Base-by-base conservation (phyloP, 768 basidiomycete genomes). In the Artomyces pyxidatus region DNA sequence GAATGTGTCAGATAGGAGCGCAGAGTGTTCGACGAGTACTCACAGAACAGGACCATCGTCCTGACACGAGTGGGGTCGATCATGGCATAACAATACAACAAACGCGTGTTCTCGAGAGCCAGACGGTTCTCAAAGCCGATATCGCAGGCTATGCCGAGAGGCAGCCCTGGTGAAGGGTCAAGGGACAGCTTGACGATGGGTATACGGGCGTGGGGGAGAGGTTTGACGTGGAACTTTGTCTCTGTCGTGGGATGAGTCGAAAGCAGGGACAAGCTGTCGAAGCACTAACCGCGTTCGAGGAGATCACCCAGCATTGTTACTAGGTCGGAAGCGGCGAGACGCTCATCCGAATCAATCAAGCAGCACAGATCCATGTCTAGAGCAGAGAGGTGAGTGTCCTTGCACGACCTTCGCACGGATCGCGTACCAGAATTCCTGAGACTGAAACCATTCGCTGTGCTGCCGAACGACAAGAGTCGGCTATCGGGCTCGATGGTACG, bases 351-450 rank as follows among this genome's bases (percentile, higher is more conserved):
- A 66, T 95, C 90, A 64, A 96, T 90, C 63, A 99, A 76, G 67
- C 93, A 97, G 64, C 94, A 97, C 28, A 99, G 72, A 69, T 99
- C 95, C 95, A 99, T 98, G 68, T 99, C 95, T 97, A 14, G 32
- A 12, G 37, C 8, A 23, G 11, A 1, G 30, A 30, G 22, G 6
- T 25, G 37, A 45, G 46, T 21, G 29, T 28, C 42, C 4, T 22
- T n/a, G 12, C 30, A 14, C n/a, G 12, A 23, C 6, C 21, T 21
- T 16, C 22, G 22, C 25, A 37, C 22, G 37, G 37, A 29, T 23
- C n/a, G 50, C 61, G 37, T 45, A 88, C 94, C 94, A 53, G 92
- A 95, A 71, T 97, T 96, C 58, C 92, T 78, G 59, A 98, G 78
- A 63, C 90, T 93, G 73, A 98, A 95, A 50, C 94, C 93, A 61